Evolutionary conservation across 306 rosid genomes (phyloP).

Genomic region (Cicer arietinum): DNA sequence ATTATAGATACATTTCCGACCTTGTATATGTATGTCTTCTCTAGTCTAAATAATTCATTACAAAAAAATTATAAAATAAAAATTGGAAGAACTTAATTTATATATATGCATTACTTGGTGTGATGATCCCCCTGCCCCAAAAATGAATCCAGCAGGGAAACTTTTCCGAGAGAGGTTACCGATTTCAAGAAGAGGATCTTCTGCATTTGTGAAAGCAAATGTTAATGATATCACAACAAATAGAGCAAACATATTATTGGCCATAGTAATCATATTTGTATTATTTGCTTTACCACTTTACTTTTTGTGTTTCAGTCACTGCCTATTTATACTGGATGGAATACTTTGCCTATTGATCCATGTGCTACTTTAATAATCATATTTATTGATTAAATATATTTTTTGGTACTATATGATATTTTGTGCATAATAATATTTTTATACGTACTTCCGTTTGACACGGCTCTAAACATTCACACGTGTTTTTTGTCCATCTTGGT

Average conservation of each 20-base stretch:
- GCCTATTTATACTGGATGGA: not conserved
- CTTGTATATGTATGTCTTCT: too few species aligned
- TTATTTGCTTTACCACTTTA: not conserved
- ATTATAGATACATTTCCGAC: too few species aligned
- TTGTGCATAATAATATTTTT: too few species aligned
- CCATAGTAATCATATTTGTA: not conserved
- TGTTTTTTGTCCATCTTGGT: too few species aligned
- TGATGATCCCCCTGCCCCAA: slow-evolving; percentile 44
- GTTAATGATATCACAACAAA: slow-evolving; percentile 5
- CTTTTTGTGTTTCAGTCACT: not conserved
- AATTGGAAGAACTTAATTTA: not conserved
- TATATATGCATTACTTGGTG: slow-evolving; percentile 41
- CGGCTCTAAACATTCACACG: too few species aligned
- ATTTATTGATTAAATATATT: not conserved
- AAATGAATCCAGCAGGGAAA: slow-evolving; percentile 44
- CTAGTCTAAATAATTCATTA: too few species aligned
- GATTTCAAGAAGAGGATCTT: not conserved
- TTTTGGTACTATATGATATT: not conserved
- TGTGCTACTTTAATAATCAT: not conserved
- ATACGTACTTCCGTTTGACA: too few species aligned
- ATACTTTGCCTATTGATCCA: not conserved
- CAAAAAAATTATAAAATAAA: too few species aligned
- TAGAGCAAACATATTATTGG: not conserved
- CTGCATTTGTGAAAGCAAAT: not conserved
- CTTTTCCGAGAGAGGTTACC: slow-evolving; percentile 36